Percentiles rank a stretch among this genome's conserved stretches.
phyloP scores from a whole-genome alignment of 805 yeast genomes.

The Suhomyces vadensis region DNA sequence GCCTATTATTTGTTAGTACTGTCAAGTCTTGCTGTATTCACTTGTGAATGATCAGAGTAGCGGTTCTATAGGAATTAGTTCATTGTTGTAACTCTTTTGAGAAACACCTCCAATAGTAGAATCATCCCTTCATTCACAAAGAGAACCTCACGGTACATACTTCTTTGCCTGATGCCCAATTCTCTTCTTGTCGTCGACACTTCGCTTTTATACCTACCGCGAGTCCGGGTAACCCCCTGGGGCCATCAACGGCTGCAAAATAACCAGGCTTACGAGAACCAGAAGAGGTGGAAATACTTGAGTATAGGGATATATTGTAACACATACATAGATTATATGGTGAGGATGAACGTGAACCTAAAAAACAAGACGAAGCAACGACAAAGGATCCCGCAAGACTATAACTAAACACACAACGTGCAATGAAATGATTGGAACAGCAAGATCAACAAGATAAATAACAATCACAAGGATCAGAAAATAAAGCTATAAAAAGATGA shows the following conservation, averaged over 20 bases:
- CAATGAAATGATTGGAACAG: slow-evolving; percentile 1
- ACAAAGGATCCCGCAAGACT: not conserved
- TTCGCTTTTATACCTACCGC: not conserved
- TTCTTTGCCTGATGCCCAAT: not conserved
- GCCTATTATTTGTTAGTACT: not conserved
- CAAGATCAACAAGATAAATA: not conserved
- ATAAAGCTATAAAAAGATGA: not conserved
- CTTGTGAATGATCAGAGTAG: slow-evolving; percentile 16
- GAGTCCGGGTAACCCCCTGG: not conserved
- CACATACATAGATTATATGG: slow-evolving; percentile 1
- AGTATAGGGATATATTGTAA: not conserved
- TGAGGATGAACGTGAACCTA: too few relatives aligned
- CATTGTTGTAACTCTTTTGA: slow-evolving; percentile 7
- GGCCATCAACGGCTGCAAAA: not conserved
- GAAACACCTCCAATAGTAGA: slow-evolving; percentile 14
- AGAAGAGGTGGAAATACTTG: not conserved
- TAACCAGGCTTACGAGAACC: not conserved
- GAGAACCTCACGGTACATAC: not conserved
- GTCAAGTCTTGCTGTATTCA: not conserved
- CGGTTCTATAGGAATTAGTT: slow-evolving; percentile 20
- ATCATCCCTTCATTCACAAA: slow-evolving; percentile 13
- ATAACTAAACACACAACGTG: slow-evolving; percentile 1
- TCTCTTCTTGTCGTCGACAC: not conserved
- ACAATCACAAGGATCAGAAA: slow-evolving; percentile 1
- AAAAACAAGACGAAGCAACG: not conserved